Conservation (phyloP, 768 basidiomycete genomes). For the Xerocomus brunneocitrinus region DNA sequence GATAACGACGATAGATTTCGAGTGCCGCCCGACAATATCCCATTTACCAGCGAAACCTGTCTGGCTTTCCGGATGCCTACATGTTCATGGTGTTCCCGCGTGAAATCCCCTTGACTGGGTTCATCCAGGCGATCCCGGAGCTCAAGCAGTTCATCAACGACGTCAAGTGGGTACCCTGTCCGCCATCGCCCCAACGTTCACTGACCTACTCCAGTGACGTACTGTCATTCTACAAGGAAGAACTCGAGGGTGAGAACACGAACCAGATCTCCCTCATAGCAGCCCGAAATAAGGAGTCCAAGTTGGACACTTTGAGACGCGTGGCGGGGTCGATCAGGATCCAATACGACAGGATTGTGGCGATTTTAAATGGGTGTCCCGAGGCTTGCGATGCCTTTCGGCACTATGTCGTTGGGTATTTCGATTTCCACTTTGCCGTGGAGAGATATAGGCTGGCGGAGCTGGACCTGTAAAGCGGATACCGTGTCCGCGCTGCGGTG, state of each 20-base stretch:
- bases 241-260: slow-evolving; percentile 27
- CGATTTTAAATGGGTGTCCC: slow-evolving; percentile 14
- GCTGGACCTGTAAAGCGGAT: neutral
- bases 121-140: slow-evolving; percentile 33
- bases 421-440: slow-evolving; percentile 18
- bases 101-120: slow-evolving; percentile 26
- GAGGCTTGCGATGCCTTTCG: slow-evolving; percentile 5
- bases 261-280: slow-evolving; percentile 32
- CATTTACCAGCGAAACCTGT: slow-evolving; percentile 16
- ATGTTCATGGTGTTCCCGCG: slow-evolving; percentile 29
- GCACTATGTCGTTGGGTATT: slow-evolving; percentile 15
- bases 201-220: slow-evolving; percentile 27
- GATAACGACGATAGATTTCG: slow-evolving; percentile 1
- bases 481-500: neutral
- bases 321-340: slow-evolving; percentile 12
- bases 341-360: slow-evolving; percentile 17
- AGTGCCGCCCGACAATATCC: slow-evolving; percentile 16
- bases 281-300: slow-evolving; percentile 14
- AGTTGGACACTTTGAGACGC: slow-evolving; percentile 19
- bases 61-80: slow-evolving; percentile 32
- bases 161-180: slow-evolving; percentile 30
- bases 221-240: slow-evolving; percentile 37
- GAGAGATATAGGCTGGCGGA: slow-evolving; percentile 20
- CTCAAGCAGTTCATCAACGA: slow-evolving; percentile 22
- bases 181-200: neutral